Evolutionary conservation across 2,329 filamentous ascomycete species (phyloP).

Genomic region (Aspergillus quadricinctus): DNA sequence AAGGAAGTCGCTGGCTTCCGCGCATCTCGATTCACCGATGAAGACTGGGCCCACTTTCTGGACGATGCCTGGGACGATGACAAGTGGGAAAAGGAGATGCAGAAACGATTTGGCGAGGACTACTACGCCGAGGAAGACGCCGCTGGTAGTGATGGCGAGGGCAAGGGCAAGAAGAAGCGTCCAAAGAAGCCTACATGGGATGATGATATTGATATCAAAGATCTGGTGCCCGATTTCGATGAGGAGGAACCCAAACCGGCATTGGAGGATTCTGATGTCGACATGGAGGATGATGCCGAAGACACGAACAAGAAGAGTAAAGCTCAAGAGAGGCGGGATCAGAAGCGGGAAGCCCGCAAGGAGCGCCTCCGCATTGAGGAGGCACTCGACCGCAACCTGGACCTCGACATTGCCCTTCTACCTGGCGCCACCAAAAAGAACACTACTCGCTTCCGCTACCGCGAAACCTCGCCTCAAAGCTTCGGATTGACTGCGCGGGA

Average conservation of each 20-base stretch:
- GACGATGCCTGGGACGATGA: conserved; percentile 86
- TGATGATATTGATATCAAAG: conserved; percentile 95
- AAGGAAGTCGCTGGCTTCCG: conserved; percentile 80
- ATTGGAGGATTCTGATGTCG: conserved; percentile 54
- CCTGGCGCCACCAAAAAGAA: conserved; percentile 51
- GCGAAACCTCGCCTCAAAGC: conserved; percentile 83
- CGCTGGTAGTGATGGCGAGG: conserved; percentile 44
- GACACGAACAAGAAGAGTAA: conserved; percentile 44
- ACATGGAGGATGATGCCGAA: conserved; percentile 37
- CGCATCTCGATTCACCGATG: conserved; percentile 62
- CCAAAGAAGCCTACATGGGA: conserved; percentile 87
- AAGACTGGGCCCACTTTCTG: conserved; percentile 80
- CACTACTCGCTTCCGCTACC: conserved; percentile 72
- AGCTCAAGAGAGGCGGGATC: conserved; percentile 50
- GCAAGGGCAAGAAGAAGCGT: conserved; percentile 53
- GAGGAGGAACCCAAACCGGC: conserved; percentile 61
- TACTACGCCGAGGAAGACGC: conserved; percentile 75
- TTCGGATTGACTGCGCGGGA: conserved; percentile 88
- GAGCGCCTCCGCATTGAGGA: conserved; percentile 81
- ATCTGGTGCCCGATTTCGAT: conserved; percentile 81
- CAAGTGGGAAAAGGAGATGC: conserved; percentile 88
- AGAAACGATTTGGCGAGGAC: conserved; percentile 76
- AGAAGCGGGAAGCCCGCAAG: conserved; percentile 69
- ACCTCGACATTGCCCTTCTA: conserved; percentile 64
- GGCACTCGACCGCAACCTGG: conserved; percentile 75